Conservation (phyloP, 441 rosid genomes). For the Kokia cookei region DNA sequence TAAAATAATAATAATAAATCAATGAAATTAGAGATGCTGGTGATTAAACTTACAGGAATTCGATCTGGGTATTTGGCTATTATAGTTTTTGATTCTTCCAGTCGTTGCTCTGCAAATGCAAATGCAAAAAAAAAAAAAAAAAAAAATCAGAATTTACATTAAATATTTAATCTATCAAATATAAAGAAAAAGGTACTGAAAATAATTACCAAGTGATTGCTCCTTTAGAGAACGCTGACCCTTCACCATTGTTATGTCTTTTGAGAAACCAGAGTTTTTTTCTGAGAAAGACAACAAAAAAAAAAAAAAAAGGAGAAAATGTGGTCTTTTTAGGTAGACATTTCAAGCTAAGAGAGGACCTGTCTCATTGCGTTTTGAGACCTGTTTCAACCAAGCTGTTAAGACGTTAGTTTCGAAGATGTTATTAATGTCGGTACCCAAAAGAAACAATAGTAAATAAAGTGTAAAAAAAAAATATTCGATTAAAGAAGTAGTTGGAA, state of each 20-base stretch:
- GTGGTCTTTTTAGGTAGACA: background rate
- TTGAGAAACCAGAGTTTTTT: background rate
- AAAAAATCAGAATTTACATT: background rate
- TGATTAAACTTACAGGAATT: background rate
- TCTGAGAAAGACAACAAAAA: background rate
- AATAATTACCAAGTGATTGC: background rate
- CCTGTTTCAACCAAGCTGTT: background rate
- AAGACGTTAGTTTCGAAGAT: background rate
- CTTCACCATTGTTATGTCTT: background rate
- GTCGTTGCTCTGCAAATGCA: background rate
- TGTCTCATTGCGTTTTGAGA: background rate
- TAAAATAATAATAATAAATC: background rate
- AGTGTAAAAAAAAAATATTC: too few relatives aligned
- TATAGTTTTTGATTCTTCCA: background rate
- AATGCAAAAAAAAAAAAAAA: background rate
- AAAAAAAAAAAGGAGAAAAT: background rate
- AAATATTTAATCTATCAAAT: background rate
- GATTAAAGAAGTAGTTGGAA: too few relatives aligned
- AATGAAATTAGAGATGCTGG: background rate
- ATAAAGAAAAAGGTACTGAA: background rate
- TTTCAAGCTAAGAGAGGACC: background rate
- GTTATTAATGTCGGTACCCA: too few relatives aligned
- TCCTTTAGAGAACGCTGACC: background rate
- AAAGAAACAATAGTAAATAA: too few relatives aligned
- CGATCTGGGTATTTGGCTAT: background rate